These are phyloP conservation scores for Vitis rotundifolia DNA, from an alignment of 164 flowering plant genomes.

Conservation along the genomic window DNA sequence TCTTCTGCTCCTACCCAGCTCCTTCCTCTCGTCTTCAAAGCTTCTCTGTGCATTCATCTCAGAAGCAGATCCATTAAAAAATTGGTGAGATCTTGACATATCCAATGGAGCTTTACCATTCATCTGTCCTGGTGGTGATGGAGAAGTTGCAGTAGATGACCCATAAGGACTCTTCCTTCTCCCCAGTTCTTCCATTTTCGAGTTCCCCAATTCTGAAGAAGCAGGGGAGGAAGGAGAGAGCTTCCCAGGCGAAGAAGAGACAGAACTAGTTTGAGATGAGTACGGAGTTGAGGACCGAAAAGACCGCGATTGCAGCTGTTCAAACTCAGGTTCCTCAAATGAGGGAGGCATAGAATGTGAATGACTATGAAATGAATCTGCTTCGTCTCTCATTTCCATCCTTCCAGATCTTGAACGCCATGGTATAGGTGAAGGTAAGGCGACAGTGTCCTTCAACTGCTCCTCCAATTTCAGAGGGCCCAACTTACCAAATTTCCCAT, in stretches of 20 bases:
- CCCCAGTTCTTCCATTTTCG: slow-evolving; percentile 9
- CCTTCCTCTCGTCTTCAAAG: slow-evolving; percentile 27
- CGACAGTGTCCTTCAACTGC: slow-evolving; percentile 18
- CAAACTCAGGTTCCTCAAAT: slow-evolving; percentile 28
- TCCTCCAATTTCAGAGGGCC: slow-evolving; percentile 23
- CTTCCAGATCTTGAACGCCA: slow-evolving; percentile 25
- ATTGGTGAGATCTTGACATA: slow-evolving; percentile 17
- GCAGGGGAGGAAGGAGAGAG: slow-evolving; percentile 11
- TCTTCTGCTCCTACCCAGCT: slow-evolving; percentile 17
- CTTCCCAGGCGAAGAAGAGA: slow-evolving; percentile 15
- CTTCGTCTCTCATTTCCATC: slow-evolving; percentile 18
- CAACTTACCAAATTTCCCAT: slow-evolving; percentile 20
- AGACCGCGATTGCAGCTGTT: slow-evolving; percentile 12
- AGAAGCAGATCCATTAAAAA: slow-evolving; percentile 16
- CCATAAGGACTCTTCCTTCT: slow-evolving; percentile 26
- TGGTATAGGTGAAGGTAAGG: slow-evolving; percentile 22
- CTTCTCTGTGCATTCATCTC: slow-evolving; percentile 11
- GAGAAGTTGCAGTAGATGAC: slow-evolving; percentile 16
- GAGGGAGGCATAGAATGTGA: slow-evolving; percentile 32
- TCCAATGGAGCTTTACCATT: slow-evolving; percentile 18
- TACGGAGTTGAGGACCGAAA: slow-evolving; percentile 14
- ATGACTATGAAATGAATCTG: not conserved
- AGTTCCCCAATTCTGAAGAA: slow-evolving; percentile 9
- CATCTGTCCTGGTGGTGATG: slow-evolving; percentile 28
- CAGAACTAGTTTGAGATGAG: slow-evolving; percentile 22